phyloP scores from a whole-genome alignment of 1,139 yeast species.

The Candida sp. region DNA sequence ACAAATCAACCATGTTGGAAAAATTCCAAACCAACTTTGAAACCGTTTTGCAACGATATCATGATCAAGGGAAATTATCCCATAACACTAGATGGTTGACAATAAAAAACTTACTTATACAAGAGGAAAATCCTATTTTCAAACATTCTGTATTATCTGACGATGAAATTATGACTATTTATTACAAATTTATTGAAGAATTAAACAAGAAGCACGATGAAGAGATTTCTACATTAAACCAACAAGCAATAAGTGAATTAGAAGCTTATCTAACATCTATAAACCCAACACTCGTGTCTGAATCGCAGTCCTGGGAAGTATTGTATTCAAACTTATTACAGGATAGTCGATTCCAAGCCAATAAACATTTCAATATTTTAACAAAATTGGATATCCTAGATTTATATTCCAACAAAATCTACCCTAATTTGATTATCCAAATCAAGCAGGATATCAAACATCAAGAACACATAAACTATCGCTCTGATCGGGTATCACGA shows the following conservation, averaged over 20 bases:
- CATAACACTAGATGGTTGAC: conserved; percentile 69
- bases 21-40: conserved; percentile 54
- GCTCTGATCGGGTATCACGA: conserved; percentile 65
- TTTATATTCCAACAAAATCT: conserved; percentile 49
- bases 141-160: conserved; percentile 61
- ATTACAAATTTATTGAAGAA: conserved; percentile 42
- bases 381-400: conserved; percentile 58
- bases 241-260: conserved; percentile 52
- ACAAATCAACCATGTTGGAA: conserved; percentile 51
- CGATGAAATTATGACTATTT: conserved; percentile 49
- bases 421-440: conserved; percentile 29
- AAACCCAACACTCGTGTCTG: conserved; percentile 27
- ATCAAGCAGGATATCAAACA: conserved; percentile 33
- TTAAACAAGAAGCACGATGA: conserved; percentile 39
- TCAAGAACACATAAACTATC: conserved; percentile 38
- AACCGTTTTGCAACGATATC: conserved; percentile 40
- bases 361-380: conserved; percentile 52
- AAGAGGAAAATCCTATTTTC: conserved; percentile 64
- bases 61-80: conserved; percentile 34
- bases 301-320: conserved; percentile 42
- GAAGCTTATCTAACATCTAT: conserved; percentile 42
- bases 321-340: conserved; percentile 34
- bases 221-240: conserved; percentile 24
- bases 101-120: conserved; percentile 41
- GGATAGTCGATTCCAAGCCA: conserved; percentile 56